Conservation (phyloP, 2,329 filamentous ascomycete species). For the Fusarium mexicanum region DNA sequence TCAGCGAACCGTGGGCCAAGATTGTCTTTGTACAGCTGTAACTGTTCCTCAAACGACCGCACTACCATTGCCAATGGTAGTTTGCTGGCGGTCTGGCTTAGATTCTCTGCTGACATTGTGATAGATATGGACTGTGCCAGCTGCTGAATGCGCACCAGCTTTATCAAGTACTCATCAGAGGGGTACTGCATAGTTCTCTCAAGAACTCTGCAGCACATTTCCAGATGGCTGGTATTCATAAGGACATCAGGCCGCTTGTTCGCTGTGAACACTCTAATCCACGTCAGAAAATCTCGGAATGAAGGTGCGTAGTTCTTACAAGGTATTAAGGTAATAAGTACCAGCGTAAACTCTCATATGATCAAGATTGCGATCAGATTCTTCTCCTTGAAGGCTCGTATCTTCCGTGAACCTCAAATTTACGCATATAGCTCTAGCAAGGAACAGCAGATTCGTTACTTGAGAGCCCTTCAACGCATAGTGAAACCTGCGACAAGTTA, state of each 20-base stretch:
- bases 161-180: slow-evolving; percentile 56
- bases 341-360: slow-evolving; percentile 59
- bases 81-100: slow-evolving; percentile 46
- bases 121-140: slow-evolving; percentile 58
- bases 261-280: slow-evolving; percentile 52
- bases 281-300: background rate
- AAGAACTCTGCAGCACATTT: slow-evolving; percentile 55
- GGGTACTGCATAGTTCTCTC: slow-evolving; percentile 54
- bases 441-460: slow-evolving; percentile 59
- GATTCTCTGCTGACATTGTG: slow-evolving; percentile 48
- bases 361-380: slow-evolving; percentile 49
- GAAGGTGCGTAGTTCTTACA: slow-evolving; percentile 48
- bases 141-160: slow-evolving; percentile 59
- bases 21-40: slow-evolving; percentile 51
- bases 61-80: slow-evolving; percentile 55
- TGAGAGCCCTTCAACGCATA: slow-evolving; percentile 61
- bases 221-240: slow-evolving; percentile 57
- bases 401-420: slow-evolving; percentile 50
- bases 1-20: slow-evolving; percentile 49
- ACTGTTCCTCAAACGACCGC: slow-evolving; percentile 55
- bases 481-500: slow-evolving; percentile 53
- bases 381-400: slow-evolving; percentile 29
- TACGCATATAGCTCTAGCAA: slow-evolving; percentile 58
- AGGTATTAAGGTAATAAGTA: slow-evolving; percentile 60
- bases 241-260: slow-evolving; percentile 60